Evolutionary conservation across 73 alveolate species (phyloP).

Genomic region (Halteria grandinella): DNA sequence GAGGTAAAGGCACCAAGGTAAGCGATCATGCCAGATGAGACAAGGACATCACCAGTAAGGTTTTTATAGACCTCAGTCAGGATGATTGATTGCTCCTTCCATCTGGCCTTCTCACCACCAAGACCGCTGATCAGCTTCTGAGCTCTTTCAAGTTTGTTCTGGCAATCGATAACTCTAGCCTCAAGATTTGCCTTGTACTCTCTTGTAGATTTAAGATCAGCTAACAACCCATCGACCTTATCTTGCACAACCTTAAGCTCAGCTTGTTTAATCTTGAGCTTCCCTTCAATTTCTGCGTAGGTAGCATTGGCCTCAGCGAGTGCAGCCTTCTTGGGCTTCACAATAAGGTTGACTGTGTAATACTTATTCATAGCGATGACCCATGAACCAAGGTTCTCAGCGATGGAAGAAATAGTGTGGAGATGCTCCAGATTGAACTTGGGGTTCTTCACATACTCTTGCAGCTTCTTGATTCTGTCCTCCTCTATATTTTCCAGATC

Average conservation of each 20-base stretch:
- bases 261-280: slow-evolving; percentile 84
- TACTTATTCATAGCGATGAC: slow-evolving; percentile 94
- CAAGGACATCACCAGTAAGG: slow-evolving; percentile 97
- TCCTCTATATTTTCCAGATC: slow-evolving; percentile 87
- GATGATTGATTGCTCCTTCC: slow-evolving; percentile 92
- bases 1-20: slow-evolving; percentile 97
- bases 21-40: slow-evolving; percentile 97
- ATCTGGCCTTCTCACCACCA: slow-evolving; percentile 99
- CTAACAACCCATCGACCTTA: slow-evolving; percentile 95
- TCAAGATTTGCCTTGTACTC: slow-evolving; percentile 93
- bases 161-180: slow-evolving; percentile 89
- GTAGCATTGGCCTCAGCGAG: slow-evolving; percentile 89
- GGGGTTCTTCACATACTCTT: slow-evolving; percentile 69
- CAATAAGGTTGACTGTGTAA: slow-evolving; percentile 88
- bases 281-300: slow-evolving; percentile 83
- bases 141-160: slow-evolving; percentile 94
- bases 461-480: slow-evolving; percentile 72
- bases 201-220: slow-evolving; percentile 89
- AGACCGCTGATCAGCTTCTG: slow-evolving; percentile 94
- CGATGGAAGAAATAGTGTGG: slow-evolving; percentile 69
- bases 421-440: slow-evolving; percentile 71
- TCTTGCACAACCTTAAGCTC: slow-evolving; percentile 95
- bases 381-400: slow-evolving; percentile 86
- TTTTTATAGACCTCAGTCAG: slow-evolving; percentile 84
- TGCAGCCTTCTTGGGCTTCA: slow-evolving; percentile 90